Conservation (phyloP, 495 filamentous ascomycete species). For the Amphirosellinia nigrospora region DNA sequence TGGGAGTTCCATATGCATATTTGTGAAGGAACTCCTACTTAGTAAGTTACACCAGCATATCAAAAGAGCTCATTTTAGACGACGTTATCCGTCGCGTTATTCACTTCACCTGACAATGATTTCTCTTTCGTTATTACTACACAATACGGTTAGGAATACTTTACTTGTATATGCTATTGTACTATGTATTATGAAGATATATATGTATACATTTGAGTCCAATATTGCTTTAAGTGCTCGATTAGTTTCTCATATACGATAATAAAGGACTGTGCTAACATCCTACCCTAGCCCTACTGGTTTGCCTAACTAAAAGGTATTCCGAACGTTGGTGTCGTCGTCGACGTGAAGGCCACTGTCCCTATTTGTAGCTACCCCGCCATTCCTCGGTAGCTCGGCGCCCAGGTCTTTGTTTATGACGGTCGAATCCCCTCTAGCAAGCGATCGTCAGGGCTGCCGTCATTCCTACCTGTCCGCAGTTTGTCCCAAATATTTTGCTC, state of each 20-base stretch:
- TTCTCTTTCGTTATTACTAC: background rate
- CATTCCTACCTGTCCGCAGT: background rate
- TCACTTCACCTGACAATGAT: background rate
- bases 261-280: background rate
- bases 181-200: too few species aligned
- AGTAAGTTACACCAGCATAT: background rate
- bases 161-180: background rate
- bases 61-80: background rate
- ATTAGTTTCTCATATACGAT: too few species aligned
- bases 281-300: background rate
- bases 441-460: constrained; percentile 2
- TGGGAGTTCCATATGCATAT: background rate
- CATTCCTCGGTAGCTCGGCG: background rate
- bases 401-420: constrained; percentile 8
- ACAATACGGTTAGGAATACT: background rate
- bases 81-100: background rate
- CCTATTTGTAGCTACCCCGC: too few species aligned
- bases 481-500: background rate
- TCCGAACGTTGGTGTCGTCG: background rate
- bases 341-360: background rate
- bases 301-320: background rate
- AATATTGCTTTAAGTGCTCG: too few species aligned
- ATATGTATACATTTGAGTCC: too few species aligned
- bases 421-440: background rate
- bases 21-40: background rate